Conservation (phyloP, 805 yeast species). For the Starmerella bombi region DNA sequence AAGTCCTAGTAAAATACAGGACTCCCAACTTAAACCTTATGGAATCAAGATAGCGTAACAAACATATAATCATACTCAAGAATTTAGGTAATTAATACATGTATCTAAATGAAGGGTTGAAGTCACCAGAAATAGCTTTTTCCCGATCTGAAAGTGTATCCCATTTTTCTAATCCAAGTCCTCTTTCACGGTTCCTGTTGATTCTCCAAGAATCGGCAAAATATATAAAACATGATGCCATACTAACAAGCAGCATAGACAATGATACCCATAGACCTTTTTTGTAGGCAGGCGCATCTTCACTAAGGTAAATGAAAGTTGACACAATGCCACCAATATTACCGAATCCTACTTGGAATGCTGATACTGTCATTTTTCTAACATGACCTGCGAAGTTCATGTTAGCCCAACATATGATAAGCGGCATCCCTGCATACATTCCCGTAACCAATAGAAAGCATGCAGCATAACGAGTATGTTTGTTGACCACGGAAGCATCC, state of each 20-base stretch:
- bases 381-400: constrained; percentile 51
- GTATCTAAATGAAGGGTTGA: constrained; percentile 25
- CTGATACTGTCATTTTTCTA: constrained; percentile 45
- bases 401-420: constrained; percentile 54
- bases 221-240: constrained; percentile 30
- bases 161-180: constrained; percentile 21
- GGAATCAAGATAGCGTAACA: constrained; percentile 20
- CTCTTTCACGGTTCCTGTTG: constrained; percentile 22
- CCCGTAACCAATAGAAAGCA: constrained; percentile 50
- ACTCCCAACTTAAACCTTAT: constrained; percentile 39
- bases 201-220: constrained; percentile 25
- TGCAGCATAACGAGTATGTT: constrained; percentile 44
- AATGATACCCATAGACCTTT: constrained; percentile 43
- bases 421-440: constrained; percentile 51
- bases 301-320: constrained; percentile 43
- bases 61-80: background rate
- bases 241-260: constrained; percentile 36
- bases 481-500: constrained; percentile 25
- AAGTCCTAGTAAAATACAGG: constrained; percentile 58
- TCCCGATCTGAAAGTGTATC: constrained; percentile 17
- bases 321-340: constrained; percentile 62
- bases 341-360: constrained; percentile 57
- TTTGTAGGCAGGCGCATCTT: constrained; percentile 46
- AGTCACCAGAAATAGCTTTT: constrained; percentile 24
- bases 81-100: constrained; percentile 18